phyloP scores from a whole-genome alignment of 1,139 yeast genomes.

The Scheffersomyces titani region DNA sequence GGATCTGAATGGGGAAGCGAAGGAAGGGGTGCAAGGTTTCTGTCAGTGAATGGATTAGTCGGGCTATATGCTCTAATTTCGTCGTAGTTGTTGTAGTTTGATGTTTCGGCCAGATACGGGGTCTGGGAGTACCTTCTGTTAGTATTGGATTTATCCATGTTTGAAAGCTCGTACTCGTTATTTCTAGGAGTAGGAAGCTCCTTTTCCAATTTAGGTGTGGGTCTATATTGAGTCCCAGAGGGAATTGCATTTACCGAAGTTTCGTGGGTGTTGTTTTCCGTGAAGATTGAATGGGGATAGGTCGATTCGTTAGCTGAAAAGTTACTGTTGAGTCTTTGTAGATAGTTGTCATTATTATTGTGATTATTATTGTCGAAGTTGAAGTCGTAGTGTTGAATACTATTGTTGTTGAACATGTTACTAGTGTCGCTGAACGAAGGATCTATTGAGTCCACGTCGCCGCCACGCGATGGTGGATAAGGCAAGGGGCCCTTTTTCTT shows the following conservation, averaged over 20 bases:
- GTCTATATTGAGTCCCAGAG: neutral
- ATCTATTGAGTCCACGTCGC: neutral
- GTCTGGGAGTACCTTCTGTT: neutral
- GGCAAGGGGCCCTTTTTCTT: neutral
- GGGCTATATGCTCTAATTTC: neutral
- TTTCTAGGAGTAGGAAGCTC: neutral
- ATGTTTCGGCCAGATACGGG: neutral
- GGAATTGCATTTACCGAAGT: neutral
- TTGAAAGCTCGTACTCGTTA: neutral
- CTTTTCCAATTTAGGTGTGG: neutral
- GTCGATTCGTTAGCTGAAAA: neutral
- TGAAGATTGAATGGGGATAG: neutral
- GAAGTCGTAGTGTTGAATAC: neutral
- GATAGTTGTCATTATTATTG: neutral
- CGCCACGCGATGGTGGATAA: neutral
- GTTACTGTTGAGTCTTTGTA: neutral
- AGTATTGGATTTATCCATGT: neutral
- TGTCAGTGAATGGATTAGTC: slow-evolving; percentile 1
- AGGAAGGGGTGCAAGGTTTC: slow-evolving; percentile 1
- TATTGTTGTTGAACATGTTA: neutral
- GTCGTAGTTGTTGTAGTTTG: neutral
- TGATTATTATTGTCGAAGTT: neutral
- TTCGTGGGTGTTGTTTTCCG: neutral
- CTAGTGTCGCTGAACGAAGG: neutral
- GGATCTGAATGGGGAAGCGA: neutral